Evolutionary conservation across 2,329 filamentous ascomycete genomes (phyloP).

Genomic region (Epicoccum sorghinum): DNA sequence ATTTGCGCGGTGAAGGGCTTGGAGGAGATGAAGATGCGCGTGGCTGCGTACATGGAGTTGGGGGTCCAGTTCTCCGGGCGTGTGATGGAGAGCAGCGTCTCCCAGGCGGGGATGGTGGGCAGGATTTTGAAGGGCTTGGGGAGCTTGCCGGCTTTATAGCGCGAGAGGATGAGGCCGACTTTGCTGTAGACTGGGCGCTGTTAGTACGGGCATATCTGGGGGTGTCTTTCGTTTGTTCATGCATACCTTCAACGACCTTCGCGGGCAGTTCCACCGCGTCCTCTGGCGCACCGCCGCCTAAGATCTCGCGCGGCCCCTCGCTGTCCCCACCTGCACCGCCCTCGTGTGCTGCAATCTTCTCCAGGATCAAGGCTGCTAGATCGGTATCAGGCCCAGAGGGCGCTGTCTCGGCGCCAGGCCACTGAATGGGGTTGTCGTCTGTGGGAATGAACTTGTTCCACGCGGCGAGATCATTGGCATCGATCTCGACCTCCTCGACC

Average conservation of each 20-base stretch:
- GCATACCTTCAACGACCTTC: conserved; percentile 76
- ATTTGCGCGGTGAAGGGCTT: conserved; percentile 80
- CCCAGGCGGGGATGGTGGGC: conserved; percentile 90
- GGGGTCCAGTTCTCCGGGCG: conserved; percentile 78
- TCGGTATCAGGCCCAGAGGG: conserved; percentile 65
- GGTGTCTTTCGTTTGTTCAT: not conserved
- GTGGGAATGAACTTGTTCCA: conserved; percentile 89
- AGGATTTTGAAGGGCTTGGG: conserved; percentile 98
- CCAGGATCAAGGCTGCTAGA: conserved; percentile 88
- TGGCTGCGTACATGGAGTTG: conserved; percentile 86
- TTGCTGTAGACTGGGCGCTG: conserved; percentile 74
- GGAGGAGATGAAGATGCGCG: conserved; percentile 87
- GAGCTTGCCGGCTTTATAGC: conserved; percentile 94
- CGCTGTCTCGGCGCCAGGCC: conserved; percentile 61
- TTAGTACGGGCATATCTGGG: conserved; percentile 14
- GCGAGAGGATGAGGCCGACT: conserved; percentile 85
- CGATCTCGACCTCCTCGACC: conserved; percentile 74
- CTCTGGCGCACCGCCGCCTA: conserved; percentile 66
- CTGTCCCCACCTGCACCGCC: conserved; percentile 62
- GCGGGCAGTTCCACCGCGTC: conserved; percentile 86
- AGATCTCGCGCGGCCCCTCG: conserved; percentile 49
- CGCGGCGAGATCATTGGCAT: conserved; percentile 84
- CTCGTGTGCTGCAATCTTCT: conserved; percentile 93
- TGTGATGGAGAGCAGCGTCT: conserved; percentile 84
- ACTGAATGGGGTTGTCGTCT: conserved; percentile 75